Conservation (phyloP, 73 alveolate genomes). For the Paramecium sonneborni region DNA sequence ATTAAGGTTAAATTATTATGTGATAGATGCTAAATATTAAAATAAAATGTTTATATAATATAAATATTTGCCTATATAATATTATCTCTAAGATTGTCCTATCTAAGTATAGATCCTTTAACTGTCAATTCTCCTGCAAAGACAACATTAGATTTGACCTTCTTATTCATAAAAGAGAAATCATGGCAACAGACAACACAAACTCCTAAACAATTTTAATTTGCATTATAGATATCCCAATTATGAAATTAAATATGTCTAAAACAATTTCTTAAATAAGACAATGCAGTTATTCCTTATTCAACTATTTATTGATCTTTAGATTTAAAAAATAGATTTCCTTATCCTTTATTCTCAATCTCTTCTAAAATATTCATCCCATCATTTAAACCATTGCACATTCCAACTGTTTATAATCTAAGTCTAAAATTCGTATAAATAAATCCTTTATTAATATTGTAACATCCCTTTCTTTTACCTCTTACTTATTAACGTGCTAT, state of each 20-base stretch:
- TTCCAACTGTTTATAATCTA: constrained; percentile 78
- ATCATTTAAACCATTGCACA: constrained; percentile 86
- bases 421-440: constrained; percentile 65
- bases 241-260: constrained; percentile 73
- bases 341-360: constrained; percentile 79
- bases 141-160: constrained; percentile 79
- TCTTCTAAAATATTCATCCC: constrained; percentile 82
- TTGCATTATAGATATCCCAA: constrained; percentile 89
- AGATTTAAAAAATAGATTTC: constrained; percentile 57
- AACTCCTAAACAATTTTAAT: constrained; percentile 92
- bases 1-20: neutral
- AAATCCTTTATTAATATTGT: constrained; percentile 59
- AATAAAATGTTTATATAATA: neutral
- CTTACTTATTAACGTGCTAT: constrained; percentile 80
- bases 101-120: constrained; percentile 83
- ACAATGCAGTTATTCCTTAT: constrained; percentile 74
- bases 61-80: constrained; percentile 77
- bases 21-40: neutral
- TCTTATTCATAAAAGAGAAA: constrained; percentile 76
- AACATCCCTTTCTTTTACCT: neutral
- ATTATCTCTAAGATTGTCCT: constrained; percentile 88
- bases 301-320: constrained; percentile 32
- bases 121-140: constrained; percentile 92
- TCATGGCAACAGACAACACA: constrained; percentile 90
- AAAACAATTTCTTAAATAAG: constrained; percentile 57